These are phyloP conservation scores for Yamadazyma friedrichii DNA, from an alignment of 1,139 yeast genomes.

Conservation along the genomic window DNA sequence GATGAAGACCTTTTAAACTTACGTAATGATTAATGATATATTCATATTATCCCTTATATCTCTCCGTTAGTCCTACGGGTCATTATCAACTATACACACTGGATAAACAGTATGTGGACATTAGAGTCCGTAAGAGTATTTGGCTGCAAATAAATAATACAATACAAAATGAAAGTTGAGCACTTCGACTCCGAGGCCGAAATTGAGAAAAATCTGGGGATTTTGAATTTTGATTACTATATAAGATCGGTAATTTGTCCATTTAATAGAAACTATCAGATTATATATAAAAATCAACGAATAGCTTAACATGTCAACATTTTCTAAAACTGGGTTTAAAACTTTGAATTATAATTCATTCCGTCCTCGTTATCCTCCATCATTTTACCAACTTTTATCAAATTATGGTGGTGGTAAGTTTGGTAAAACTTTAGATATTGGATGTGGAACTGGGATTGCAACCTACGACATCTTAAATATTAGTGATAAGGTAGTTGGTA, in stretches of 20 bases:
- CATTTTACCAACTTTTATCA: slow-evolving; percentile 47
- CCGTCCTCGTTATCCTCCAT: slow-evolving; percentile 65
- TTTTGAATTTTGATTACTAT: slow-evolving; percentile 1
- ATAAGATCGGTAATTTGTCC: slow-evolving; percentile 1
- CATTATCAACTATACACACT: too few species aligned
- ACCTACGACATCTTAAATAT: slow-evolving; percentile 33
- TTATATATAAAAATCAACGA: not conserved
- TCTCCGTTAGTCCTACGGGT: too few species aligned
- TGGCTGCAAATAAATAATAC: too few species aligned
- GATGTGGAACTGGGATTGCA: slow-evolving; percentile 41
- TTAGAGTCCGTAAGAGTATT: too few species aligned
- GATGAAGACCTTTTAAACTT: not conserved
- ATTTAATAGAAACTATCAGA: not conserved
- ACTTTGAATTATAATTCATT: slow-evolving; percentile 57
- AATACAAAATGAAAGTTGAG: too few species aligned
- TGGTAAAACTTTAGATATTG: slow-evolving; percentile 28
- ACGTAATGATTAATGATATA: too few species aligned
- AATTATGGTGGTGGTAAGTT: slow-evolving; percentile 22
- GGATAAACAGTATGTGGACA: too few species aligned
- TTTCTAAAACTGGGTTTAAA: slow-evolving; percentile 57
- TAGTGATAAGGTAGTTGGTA: slow-evolving; percentile 28
- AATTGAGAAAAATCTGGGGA: slow-evolving; percentile 2
- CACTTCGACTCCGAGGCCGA: slow-evolving; percentile 4
- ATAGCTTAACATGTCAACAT: slow-evolving; percentile 59
- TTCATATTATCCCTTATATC: too few species aligned